Percentiles rank a stretch among this genome's conserved stretches.
These are phyloP conservation scores for Penicillium herquei DNA, from an alignment of 495 filamentous ascomycete genomes.

Conservation along the genomic window DNA sequence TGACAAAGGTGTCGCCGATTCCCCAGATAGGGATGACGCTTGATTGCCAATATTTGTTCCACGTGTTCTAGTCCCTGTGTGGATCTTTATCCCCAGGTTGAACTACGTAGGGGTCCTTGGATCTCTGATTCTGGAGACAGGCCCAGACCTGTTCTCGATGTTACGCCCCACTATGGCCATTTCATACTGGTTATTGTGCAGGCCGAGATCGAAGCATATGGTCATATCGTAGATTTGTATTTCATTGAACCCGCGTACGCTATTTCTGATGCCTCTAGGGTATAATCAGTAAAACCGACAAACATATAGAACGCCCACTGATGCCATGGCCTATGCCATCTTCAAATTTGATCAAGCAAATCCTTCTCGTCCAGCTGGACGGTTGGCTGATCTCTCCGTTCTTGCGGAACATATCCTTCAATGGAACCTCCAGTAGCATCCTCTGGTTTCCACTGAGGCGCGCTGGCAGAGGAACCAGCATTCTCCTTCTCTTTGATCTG, in stretches of 20 bases:
- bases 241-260: conserved; percentile 17
- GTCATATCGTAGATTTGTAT: conserved; percentile 18
- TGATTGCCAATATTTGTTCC: conserved; percentile 75
- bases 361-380: conserved; percentile 26
- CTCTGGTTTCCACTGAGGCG: conserved; percentile 34
- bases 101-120: conserved; percentile 25
- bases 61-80: conserved; percentile 29
- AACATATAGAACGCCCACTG: conserved; percentile 1
- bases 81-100: conserved; percentile 5
- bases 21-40: conserved; percentile 71
- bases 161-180: conserved; percentile 5
- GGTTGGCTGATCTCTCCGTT: conserved; percentile 8
- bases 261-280: conserved; percentile 13
- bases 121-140: conserved; percentile 7
- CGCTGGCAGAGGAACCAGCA: conserved; percentile 11
- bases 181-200: background rate
- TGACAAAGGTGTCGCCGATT: conserved; percentile 88
- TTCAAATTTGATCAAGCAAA: conserved; percentile 37
- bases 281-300: conserved; percentile 6
- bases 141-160: conserved; percentile 13
- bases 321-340: conserved; percentile 10
- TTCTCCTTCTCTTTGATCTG: conserved; percentile 41
- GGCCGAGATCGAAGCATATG: conserved; percentile 1
- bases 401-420: conserved; percentile 44
- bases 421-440: conserved; percentile 43